phyloP scores from a whole-genome alignment of 345 rosid species.

The Eucalyptus pumila region DNA sequence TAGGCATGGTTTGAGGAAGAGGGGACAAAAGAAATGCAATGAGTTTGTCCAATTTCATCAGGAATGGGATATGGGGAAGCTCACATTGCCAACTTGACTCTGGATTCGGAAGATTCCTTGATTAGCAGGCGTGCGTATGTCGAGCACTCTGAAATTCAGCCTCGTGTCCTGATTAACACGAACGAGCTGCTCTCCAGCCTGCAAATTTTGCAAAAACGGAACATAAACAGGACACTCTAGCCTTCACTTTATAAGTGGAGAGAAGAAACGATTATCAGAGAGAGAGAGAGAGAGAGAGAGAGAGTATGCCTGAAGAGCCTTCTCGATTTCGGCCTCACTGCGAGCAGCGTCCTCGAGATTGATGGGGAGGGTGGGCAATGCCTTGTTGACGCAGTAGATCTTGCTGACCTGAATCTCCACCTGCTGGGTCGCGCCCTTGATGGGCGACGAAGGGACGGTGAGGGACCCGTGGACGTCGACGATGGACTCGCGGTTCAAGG shows the following conservation, averaged over 20 bases:
- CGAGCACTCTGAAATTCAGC: constrained; percentile 60
- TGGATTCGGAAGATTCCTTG: constrained; percentile 72
- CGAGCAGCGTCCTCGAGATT: constrained; percentile 74
- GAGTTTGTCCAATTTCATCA: not conserved
- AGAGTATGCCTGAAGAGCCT: constrained; percentile 35
- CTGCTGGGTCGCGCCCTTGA: constrained; percentile 57
- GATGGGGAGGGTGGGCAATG: constrained; percentile 48
- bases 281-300: not conserved
- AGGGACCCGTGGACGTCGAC: constrained; percentile 47
- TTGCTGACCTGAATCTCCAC: constrained; percentile 62
- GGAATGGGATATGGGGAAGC: not conserved
- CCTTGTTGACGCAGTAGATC: constrained; percentile 49
- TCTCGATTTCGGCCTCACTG: constrained; percentile 68
- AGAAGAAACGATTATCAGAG: not conserved
- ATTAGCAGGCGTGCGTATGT: constrained; percentile 71
- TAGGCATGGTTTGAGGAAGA: not conserved
- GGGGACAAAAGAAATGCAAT: not conserved
- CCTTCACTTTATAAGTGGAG: not conserved
- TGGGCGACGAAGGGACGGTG: constrained; percentile 26
- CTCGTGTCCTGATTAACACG: constrained; percentile 87
- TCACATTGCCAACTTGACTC: constrained; percentile 33
- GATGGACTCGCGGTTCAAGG: constrained; percentile 55
- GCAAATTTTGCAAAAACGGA: not conserved
- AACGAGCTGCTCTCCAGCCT: constrained; percentile 49
- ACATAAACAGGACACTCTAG: not conserved